Base-by-base conservation (phyloP, 169 alveolate genomes). In the Plasmodium gallinaceum region DNA sequence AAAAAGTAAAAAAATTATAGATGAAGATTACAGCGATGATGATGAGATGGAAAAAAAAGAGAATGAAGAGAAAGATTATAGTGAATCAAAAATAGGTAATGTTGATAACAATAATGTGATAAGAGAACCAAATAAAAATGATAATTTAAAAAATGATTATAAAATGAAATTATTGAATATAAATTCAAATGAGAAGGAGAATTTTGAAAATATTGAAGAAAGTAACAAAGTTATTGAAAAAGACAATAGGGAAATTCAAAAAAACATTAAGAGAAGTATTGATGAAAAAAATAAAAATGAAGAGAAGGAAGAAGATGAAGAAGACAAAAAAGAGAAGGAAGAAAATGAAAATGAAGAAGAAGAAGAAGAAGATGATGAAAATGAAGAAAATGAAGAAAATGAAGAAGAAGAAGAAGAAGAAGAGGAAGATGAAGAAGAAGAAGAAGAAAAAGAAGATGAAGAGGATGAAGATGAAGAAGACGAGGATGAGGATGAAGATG, bases 1-100 rank as follows among this genome's bases (percentile, higher is more conserved):
- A 43, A 80, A 69, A 61, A 80, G 74, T 39, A 80, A 80, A 80
- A 80, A 80, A 68, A 57, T 80, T 66, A 80, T 80, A 18, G 70
- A 42, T 9, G 90, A 80, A 57, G 83, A 80, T 68, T 66, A 80
- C 22, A 72, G 24, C 20, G 64, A 14, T 22, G 78, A 80, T 8
- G 83, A 68, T 8, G 45, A 62, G 43, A 39, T 5, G 22, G 68
- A 24, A 62, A 32, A 32, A 32, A 4, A 2, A 32, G 4, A 4
- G 39, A 32, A 32, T 32, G 74, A 10, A 14, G 43, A 26, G 6
- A n/a, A 16, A 45, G 61, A 20, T 16, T 37, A n/a, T 22, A 22
- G 10, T 2, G 60, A 52, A 1, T 32, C 4, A 32, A 32, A 4
- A 32, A 32, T 32, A 32, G 4, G 39, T 32, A 42, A 57, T 26